A percentile compares a stretch with the other conserved stretches of the same genome.
Conservation (phyloP, 345 rosid genomes). For the Leavenworthia alabamica region DNA sequence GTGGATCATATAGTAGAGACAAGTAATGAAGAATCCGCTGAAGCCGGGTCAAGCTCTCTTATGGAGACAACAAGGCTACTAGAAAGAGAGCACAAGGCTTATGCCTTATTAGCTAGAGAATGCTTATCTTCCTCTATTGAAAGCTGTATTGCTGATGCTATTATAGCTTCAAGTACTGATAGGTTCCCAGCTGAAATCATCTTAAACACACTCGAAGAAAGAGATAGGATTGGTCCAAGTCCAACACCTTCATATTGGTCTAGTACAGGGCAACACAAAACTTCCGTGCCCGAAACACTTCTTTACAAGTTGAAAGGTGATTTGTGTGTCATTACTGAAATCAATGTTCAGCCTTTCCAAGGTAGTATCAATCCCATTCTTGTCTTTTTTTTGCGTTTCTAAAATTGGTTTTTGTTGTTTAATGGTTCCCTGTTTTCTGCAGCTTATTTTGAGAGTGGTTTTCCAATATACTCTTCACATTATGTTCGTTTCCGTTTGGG, state of each 20-base stretch:
- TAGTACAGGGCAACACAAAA: conserved; percentile 59
- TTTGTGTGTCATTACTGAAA: conserved; percentile 64
- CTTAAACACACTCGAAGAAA: conserved; percentile 54
- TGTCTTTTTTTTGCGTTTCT: background rate
- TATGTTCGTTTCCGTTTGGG: conserved; percentile 72
- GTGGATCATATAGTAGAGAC: conserved; percentile 46
- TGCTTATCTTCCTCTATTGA: conserved; percentile 32
- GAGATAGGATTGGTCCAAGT: conserved; percentile 42
- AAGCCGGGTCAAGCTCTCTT: conserved; percentile 47
- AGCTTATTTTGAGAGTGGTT: conserved; percentile 72
- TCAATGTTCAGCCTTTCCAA: conserved; percentile 70
- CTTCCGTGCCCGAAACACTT: conserved; percentile 83
- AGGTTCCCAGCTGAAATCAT: conserved; percentile 75
- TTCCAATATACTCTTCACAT: conserved; percentile 76
- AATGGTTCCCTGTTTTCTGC: conserved; percentile 12
- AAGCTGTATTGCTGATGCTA: conserved; percentile 52
- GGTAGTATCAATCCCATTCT: conserved; percentile 40
- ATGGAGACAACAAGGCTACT: conserved; percentile 40
- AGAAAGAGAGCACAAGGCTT: conserved; percentile 64
- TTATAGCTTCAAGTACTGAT: conserved; percentile 93
- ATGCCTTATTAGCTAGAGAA: conserved; percentile 51
- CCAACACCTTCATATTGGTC: conserved; percentile 86
- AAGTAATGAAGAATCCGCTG: conserved; percentile 20
- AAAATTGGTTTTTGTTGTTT: conserved; percentile 21
- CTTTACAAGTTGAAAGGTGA: conserved; percentile 56